Evolutionary conservation across 2,329 filamentous ascomycete species (phyloP).

Genomic region (Rutstroemia sp.): DNA sequence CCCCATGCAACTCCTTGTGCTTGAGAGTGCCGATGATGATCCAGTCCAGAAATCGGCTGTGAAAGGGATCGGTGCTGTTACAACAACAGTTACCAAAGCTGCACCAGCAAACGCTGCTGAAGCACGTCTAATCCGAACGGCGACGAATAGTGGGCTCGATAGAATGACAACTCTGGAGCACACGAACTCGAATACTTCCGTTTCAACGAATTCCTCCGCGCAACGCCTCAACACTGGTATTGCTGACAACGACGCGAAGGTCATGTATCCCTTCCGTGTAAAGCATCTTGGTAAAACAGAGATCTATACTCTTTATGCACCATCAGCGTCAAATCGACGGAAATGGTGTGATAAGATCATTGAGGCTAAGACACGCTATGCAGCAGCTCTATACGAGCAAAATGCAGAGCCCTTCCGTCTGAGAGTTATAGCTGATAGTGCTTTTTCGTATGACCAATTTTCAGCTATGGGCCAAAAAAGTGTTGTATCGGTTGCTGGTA

Average conservation of each 20-base stretch:
- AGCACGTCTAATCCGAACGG: constrained; percentile 38
- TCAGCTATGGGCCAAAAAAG: constrained; percentile 51
- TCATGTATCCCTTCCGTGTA: constrained; percentile 86
- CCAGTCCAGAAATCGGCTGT: constrained; percentile 73
- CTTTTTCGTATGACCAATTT: constrained; percentile 71
- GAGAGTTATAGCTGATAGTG: constrained; percentile 83
- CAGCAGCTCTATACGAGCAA: constrained; percentile 78
- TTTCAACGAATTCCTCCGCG: constrained; percentile 40
- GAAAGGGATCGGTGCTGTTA: constrained; percentile 49
- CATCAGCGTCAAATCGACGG: constrained; percentile 62
- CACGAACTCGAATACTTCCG: constrained; percentile 58
- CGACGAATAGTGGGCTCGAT: constrained; percentile 30
- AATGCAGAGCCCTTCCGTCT: constrained; percentile 94
- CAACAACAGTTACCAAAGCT: constrained; percentile 50
- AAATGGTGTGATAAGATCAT: constrained; percentile 95
- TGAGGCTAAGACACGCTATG: constrained; percentile 89
- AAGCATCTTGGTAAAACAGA: constrained; percentile 88
- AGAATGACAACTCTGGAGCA: constrained; percentile 56
- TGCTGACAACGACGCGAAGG: constrained; percentile 37
- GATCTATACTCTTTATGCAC: constrained; percentile 83
- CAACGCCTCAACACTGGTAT: constrained; percentile 40
- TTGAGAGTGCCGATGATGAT: constrained; percentile 90
- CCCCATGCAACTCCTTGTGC: constrained; percentile 88
- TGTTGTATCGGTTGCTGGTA: constrained; percentile 75
- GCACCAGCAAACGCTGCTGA: constrained; percentile 54